Conservation (phyloP, 108 stramenopile species). For the Cyclotella atomus region DNA sequence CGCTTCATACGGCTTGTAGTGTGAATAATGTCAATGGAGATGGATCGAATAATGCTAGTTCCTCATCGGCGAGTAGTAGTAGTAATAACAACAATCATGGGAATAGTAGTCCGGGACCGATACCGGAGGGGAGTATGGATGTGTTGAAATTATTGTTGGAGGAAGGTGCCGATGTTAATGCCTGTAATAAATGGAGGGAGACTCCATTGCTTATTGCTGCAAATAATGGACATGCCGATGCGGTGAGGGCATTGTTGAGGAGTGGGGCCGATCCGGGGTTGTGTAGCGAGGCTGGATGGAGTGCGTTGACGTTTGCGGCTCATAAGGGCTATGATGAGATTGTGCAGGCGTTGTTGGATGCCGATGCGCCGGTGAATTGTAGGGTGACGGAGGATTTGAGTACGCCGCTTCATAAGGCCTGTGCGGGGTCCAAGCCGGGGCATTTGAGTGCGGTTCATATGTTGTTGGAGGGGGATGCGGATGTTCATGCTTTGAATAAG, state of each 20-base stretch:
- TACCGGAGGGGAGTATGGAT: slow-evolving; percentile 62
- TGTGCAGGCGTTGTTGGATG: slow-evolving; percentile 69
- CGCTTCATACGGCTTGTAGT: slow-evolving; percentile 88
- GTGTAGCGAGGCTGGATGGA: slow-evolving; percentile 90
- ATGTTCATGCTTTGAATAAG: slow-evolving; percentile 91
- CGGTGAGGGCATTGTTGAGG: slow-evolving; percentile 80
- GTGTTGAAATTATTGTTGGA: slow-evolving; percentile 81
- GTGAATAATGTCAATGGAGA: slow-evolving; percentile 41
- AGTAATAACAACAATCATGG: slow-evolving; percentile 44
- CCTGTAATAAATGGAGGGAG: slow-evolving; percentile 92
- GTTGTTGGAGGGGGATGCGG: slow-evolving; percentile 70
- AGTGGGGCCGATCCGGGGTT: slow-evolving; percentile 83
- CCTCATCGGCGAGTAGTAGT: slow-evolving; percentile 17
- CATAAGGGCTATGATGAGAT: slow-evolving; percentile 94
- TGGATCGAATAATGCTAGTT: no score
- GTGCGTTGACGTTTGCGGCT: slow-evolving; percentile 90
- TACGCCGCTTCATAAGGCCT: slow-evolving; percentile 90
- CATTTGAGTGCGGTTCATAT: slow-evolving; percentile 80
- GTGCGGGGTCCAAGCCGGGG: slow-evolving; percentile 85
- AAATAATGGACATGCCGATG: slow-evolving; percentile 87
- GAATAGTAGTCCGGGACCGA: slow-evolving; percentile 34
- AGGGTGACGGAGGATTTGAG: slow-evolving; percentile 85
- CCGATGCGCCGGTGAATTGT: slow-evolving; percentile 84
- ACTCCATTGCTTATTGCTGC: slow-evolving; percentile 85
- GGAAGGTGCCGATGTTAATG: slow-evolving; percentile 86